Conservation (phyloP, 1,284 basidiomycete species). For the Ustilago lituana region DNA sequence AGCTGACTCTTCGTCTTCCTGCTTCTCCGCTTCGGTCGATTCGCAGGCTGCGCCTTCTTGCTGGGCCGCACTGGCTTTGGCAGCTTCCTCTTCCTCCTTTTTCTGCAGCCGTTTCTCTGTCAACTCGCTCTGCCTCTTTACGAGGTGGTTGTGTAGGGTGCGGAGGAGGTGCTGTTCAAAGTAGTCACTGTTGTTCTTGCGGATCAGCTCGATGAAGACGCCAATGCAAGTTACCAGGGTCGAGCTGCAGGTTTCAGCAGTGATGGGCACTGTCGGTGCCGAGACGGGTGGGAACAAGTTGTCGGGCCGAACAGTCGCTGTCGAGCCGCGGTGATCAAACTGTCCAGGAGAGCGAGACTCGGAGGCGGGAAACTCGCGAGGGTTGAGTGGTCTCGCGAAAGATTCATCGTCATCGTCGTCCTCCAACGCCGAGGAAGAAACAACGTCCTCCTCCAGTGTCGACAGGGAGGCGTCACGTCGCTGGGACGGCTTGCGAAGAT, state of each 20-base stretch:
- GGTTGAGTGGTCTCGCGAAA: conserved; percentile 48
- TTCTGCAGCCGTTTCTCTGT: conserved; percentile 50
- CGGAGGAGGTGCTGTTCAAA: conserved; percentile 99
- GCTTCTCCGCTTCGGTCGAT: conserved; percentile 13
- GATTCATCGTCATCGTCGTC: conserved; percentile 63
- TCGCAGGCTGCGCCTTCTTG: conserved; percentile 11
- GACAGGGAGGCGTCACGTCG: conserved; percentile 17
- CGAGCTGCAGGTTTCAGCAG: conserved; percentile 80
- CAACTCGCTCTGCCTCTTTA: conserved; percentile 81
- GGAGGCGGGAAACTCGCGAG: conserved; percentile 51
- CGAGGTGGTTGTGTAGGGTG: conserved; percentile 86
- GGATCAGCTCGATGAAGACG: conserved; percentile 92
- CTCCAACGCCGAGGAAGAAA: conserved; percentile 53
- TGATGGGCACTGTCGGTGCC: conserved; percentile 47
- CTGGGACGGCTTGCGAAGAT: conserved; percentile 35
- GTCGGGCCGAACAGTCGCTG: conserved; percentile 57
- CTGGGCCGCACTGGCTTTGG: conserved; percentile 9
- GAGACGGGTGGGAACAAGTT: conserved; percentile 53
- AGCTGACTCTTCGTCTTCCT: conserved; percentile 50
- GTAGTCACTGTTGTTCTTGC: conserved; percentile 98
- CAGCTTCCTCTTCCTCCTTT: conserved; percentile 65
- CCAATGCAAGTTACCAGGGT: conserved; percentile 88
- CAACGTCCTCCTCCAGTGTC: conserved; percentile 29
- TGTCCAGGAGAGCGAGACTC: conserved; percentile 41
- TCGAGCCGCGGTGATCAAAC: conserved; percentile 56